Evolutionary conservation across 1,284 basidiomycete genomes (phyloP), one percentile per base, ranked within the genome.

Genomic region (Ustilago lituana): DNA sequence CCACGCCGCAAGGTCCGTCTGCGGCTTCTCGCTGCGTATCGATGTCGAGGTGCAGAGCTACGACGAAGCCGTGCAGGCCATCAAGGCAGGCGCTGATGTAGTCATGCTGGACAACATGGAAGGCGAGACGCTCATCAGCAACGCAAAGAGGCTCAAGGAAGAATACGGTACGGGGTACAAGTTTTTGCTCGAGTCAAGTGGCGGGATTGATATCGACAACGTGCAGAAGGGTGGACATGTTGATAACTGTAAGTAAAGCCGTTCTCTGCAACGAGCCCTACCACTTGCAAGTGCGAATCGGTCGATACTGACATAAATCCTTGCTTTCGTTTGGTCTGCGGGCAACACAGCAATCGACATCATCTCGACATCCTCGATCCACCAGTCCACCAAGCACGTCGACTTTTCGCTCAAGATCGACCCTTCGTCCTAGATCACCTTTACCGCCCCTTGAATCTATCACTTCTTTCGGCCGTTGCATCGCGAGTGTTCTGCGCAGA

Each of bases 21-120:
- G 93, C 17, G 95, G 96, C 20, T 98, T 98, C 84, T 91, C 90
- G 59, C 85, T 95, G 43, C 88, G 93, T 27, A 89, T 99, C 49
- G 95, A 98, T 69, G 94, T 98, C 32, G 96, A 99, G 83, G 95
- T 96, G 31, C 87, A 89, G 57, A 89, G 89, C 19, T 89, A 93
- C 83, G 89, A 86, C 15, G 94, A 98, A 83, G 95, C 94, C 6
- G 89, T 94, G 73, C 93, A 98, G 84, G 95, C 95, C 11, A 94
- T 99, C 78, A 88, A 90, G 33, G 94, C 95, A 1, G 95, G 95
- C 4, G 95, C 94, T 24, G 94, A 99, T 84, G 90, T 98, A 46
- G 86, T 99, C 80, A 98, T 99, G 95, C 88, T 99, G 19, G 96
- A 99, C 68, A 81, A 80, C 50, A 69, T 81, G 66, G 67, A 64